Evolutionary conservation across 805 yeast species (phyloP).

Genomic region (Phaffomyces opuntiae): DNA sequence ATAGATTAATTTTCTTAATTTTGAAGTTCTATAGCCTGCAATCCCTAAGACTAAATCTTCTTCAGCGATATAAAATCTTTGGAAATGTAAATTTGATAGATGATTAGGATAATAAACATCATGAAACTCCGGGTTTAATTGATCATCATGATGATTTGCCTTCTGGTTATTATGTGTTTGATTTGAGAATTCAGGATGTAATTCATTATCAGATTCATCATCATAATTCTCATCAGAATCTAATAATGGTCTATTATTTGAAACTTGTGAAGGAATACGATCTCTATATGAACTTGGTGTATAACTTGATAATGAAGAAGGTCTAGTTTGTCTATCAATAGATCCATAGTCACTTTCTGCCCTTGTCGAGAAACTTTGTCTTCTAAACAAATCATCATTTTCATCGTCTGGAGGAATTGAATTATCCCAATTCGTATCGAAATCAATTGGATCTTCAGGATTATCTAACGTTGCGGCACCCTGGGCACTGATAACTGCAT

Average conservation of each 20-base stretch:
- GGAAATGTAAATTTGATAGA: conserved; percentile 45
- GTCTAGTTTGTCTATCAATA: conserved; percentile 14
- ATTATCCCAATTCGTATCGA: conserved; percentile 65
- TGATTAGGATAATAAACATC: conserved; percentile 37
- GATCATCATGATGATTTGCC: conserved; percentile 6
- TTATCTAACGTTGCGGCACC: conserved; percentile 76
- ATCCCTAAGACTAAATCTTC: conserved; percentile 93
- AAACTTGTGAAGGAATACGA: conserved; percentile 30
- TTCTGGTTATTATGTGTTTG: conserved; percentile 12
- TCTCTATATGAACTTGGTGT: conserved; percentile 30
- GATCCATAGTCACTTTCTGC: conserved; percentile 20
- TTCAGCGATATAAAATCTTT: conserved; percentile 87
- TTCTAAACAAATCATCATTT: conserved; percentile 16
- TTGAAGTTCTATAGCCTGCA: conserved; percentile 72
- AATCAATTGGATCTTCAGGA: conserved; percentile 48
- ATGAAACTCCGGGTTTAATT: conserved; percentile 29
- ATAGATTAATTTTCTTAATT: conserved; percentile 39
- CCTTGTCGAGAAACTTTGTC: conserved; percentile 27
- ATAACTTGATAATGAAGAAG: conserved; percentile 27
- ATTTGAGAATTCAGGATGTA: conserved; percentile 21
- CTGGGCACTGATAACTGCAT: conserved; percentile 79
- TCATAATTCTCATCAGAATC: conserved; percentile 26
- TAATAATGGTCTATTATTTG: conserved; percentile 24
- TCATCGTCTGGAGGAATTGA: conserved; percentile 28
- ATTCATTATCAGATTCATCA: conserved; percentile 23